Conservation (phyloP, 495 filamentous ascomycete species). For the Opeltia flavorubescens region DNA sequence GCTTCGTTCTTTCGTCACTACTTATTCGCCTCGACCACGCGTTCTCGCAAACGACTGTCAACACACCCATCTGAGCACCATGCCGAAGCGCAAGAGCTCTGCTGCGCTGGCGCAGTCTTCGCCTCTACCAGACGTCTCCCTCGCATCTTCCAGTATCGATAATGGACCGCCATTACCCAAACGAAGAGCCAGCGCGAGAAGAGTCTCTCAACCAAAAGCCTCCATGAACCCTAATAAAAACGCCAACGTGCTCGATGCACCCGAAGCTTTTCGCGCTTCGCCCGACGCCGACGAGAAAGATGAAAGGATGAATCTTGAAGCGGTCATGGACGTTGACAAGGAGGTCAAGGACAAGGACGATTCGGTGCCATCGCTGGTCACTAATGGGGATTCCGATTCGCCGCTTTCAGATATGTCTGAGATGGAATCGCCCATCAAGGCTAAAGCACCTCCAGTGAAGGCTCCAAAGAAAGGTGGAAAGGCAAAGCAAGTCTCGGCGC, state of each 20-base stretch:
- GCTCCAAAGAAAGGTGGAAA: constrained; percentile 1
- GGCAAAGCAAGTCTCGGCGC: neutral
- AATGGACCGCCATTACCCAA: constrained; percentile 13
- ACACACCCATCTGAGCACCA: neutral
- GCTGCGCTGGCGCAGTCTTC: constrained; percentile 4
- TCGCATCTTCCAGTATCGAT: constrained; percentile 10
- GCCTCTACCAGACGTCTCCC: constrained; percentile 2
- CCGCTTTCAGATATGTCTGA: constrained; percentile 15
- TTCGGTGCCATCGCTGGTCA: constrained; percentile 10
- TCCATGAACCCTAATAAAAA: constrained; percentile 28
- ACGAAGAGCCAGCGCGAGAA: constrained; percentile 15
- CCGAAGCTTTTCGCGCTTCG: constrained; percentile 27
- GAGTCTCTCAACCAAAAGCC: constrained; percentile 10
- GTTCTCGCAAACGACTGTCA: neutral
- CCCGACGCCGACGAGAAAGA: constrained; percentile 27
- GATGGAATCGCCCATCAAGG: constrained; percentile 11
- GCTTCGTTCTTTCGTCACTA: neutral
- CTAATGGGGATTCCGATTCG: constrained; percentile 7
- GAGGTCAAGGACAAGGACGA: constrained; percentile 24
- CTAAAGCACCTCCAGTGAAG: constrained; percentile 1
- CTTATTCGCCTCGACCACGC: neutral
- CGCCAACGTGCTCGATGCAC: constrained; percentile 27
- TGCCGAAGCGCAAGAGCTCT: constrained; percentile 15
- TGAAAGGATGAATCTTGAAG: constrained; percentile 18
- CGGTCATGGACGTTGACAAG: constrained; percentile 13